phyloP scores from a whole-genome alignment of 306 rosid genomes.

The Abrus pulchellus region DNA sequence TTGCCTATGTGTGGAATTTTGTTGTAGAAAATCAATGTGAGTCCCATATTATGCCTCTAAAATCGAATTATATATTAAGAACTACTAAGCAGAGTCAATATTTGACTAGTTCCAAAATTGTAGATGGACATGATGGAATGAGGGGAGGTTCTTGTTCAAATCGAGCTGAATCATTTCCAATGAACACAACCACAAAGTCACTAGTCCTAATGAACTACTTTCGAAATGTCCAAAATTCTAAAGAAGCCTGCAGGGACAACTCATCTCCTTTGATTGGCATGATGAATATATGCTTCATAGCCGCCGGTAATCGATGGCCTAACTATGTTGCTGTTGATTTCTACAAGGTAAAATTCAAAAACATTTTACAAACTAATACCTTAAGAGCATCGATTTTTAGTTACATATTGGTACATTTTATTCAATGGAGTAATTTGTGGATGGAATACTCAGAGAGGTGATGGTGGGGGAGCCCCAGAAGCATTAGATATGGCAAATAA shows the following conservation, averaged over 20 bases:
- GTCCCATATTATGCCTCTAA: slow-evolving; percentile 22
- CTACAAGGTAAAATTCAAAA: slow-evolving; percentile 41
- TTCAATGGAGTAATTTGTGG: slow-evolving; percentile 10
- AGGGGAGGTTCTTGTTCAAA: slow-evolving; percentile 61
- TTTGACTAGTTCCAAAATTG: neutral
- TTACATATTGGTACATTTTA: slow-evolving; percentile 2
- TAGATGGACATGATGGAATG: slow-evolving; percentile 80
- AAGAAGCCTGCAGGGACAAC: slow-evolving; percentile 46
- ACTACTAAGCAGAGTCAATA: neutral
- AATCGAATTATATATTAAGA: neutral
- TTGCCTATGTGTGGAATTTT: slow-evolving; percentile 61
- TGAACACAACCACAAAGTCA: slow-evolving; percentile 63
- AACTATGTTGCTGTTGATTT: slow-evolving; percentile 48
- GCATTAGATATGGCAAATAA: slow-evolving; percentile 47
- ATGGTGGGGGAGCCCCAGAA: slow-evolving; percentile 48
- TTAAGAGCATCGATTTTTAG: neutral
- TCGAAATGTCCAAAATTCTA: slow-evolving; percentile 35
- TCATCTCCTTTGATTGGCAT: slow-evolving; percentile 45
- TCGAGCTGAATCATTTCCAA: slow-evolving; percentile 68
- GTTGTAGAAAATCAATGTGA: slow-evolving; percentile 71
- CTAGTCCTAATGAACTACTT: slow-evolving; percentile 50
- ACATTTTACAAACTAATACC: neutral
- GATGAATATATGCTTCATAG: slow-evolving; percentile 39
- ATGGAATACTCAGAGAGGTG: slow-evolving; percentile 39
- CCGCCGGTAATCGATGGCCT: slow-evolving; percentile 53